phyloP scores from a whole-genome alignment of 768 basidiomycete species.

The Kwoniella sp. region DNA sequence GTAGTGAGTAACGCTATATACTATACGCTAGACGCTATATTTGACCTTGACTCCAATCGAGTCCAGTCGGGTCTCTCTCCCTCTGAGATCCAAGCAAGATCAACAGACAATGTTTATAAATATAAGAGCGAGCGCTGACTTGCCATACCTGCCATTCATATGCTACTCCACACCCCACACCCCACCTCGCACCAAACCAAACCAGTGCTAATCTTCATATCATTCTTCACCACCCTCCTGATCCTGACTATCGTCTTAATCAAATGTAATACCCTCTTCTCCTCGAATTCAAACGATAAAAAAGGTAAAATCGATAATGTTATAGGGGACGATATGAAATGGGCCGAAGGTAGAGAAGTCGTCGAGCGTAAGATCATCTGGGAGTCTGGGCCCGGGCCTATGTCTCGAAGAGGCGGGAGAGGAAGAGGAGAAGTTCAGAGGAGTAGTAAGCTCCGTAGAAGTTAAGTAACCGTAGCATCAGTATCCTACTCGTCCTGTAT shows the following conservation, averaged over 20 bases:
- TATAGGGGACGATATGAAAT: constrained; percentile 40
- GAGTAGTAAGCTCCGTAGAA: neutral
- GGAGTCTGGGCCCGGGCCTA: neutral
- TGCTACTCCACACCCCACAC: too few relatives aligned
- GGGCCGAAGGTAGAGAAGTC: constrained; percentile 42
- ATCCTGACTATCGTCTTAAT: constrained; percentile 26
- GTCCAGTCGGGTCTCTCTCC: too few relatives aligned
- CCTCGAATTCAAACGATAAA: constrained; percentile 6
- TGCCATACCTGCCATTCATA: too few relatives aligned
- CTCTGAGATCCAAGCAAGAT: too few relatives aligned
- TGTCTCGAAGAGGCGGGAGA: neutral
- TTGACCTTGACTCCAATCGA: too few relatives aligned
- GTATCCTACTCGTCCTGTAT: too few relatives aligned
- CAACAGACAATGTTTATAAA: too few relatives aligned
- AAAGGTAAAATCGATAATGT: constrained; percentile 29
- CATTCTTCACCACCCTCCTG: constrained; percentile 23
- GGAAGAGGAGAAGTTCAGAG: neutral
- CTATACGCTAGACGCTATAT: too few relatives aligned
- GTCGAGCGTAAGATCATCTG: constrained; percentile 23
- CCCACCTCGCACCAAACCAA: too few relatives aligned
- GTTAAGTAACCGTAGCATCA: too few relatives aligned
- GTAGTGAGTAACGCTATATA: constrained; percentile 29
- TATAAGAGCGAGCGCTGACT: too few relatives aligned
- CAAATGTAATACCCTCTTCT: constrained; percentile 8
- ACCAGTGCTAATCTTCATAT: constrained; percentile 36